phyloP scores from a whole-genome alignment of 352 stramenopile genomes.

The Phytopythium sindhum region DNA sequence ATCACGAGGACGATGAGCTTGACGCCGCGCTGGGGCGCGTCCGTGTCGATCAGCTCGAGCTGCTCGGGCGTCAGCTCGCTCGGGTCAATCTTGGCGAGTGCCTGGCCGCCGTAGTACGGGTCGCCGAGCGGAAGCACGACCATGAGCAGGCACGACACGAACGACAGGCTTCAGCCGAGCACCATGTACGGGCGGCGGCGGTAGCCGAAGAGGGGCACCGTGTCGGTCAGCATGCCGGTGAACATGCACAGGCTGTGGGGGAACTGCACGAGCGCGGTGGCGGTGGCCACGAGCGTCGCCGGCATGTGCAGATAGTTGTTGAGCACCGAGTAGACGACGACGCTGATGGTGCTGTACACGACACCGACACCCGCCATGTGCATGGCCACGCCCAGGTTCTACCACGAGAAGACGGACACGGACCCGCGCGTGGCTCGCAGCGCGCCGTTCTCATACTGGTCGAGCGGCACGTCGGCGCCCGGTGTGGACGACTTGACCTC shows the following conservation, averaged over 20 bases:
- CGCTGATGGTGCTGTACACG: conserved; percentile 36
- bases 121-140: conserved; percentile 20
- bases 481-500: too few species aligned
- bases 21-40: neutral
- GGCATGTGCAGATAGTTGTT: neutral
- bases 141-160: conserved; percentile 39
- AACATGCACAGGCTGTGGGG: neutral
- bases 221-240: neutral
- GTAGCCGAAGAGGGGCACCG: conserved; percentile 43
- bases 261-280: neutral
- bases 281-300: neutral
- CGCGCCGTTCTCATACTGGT: neutral
- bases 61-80: neutral
- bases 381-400: conserved; percentile 40
- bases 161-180: conserved; percentile 42
- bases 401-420: neutral
- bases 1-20: neutral
- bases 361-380: conserved; percentile 43
- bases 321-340: conserved; percentile 35
- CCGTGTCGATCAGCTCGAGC: neutral
- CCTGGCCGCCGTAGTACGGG: conserved; percentile 6
- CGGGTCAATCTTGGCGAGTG: neutral
- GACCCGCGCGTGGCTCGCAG: neutral
- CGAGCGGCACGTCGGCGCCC: too few species aligned
- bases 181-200: conserved; percentile 79